phyloP scores from a whole-genome alignment of 1,139 yeast genomes.

The Lizanozyma gosingica region DNA sequence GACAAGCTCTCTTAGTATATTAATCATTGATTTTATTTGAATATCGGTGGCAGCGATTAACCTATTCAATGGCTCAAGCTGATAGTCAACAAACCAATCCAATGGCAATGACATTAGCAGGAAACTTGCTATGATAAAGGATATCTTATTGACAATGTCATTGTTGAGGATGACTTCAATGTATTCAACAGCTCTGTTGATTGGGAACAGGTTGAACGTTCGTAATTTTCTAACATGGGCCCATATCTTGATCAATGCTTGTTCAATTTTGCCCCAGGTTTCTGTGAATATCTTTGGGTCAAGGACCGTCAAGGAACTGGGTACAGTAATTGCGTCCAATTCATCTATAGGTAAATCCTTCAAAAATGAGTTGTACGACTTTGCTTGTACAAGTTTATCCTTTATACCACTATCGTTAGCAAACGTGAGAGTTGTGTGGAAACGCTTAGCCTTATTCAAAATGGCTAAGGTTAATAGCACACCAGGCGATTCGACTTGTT shows the following conservation, averaged over 20 bases:
- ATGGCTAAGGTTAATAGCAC: constrained; percentile 54
- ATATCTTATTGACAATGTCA: constrained; percentile 22
- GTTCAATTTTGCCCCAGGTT: constrained; percentile 35
- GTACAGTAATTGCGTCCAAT: constrained; percentile 37
- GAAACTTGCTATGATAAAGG: constrained; percentile 13
- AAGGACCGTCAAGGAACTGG: constrained; percentile 5
- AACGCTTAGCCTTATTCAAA: constrained; percentile 64
- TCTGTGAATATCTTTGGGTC: constrained; percentile 11
- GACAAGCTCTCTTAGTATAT: constrained; percentile 53
- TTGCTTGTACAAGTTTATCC: constrained; percentile 45
- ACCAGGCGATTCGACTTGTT: constrained; percentile 49
- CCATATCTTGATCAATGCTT: constrained; percentile 42
- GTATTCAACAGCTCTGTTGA: constrained; percentile 51
- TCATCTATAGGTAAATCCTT: constrained; percentile 66
- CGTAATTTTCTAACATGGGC: constrained; percentile 57
- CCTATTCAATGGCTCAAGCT: neutral
- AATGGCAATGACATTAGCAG: constrained; percentile 21
- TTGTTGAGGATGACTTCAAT: constrained; percentile 50
- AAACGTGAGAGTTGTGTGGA: constrained; percentile 69
- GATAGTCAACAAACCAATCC: constrained; percentile 12
- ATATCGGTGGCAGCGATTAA: constrained; percentile 24
- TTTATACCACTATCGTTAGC: constrained; percentile 63
- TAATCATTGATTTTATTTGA: constrained; percentile 18
- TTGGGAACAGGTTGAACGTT: constrained; percentile 50
- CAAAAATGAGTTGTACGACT: constrained; percentile 51